Evolutionary conservation across 2,329 filamentous ascomycete genomes (phyloP).

Genomic region (Xylaria sp.): DNA sequence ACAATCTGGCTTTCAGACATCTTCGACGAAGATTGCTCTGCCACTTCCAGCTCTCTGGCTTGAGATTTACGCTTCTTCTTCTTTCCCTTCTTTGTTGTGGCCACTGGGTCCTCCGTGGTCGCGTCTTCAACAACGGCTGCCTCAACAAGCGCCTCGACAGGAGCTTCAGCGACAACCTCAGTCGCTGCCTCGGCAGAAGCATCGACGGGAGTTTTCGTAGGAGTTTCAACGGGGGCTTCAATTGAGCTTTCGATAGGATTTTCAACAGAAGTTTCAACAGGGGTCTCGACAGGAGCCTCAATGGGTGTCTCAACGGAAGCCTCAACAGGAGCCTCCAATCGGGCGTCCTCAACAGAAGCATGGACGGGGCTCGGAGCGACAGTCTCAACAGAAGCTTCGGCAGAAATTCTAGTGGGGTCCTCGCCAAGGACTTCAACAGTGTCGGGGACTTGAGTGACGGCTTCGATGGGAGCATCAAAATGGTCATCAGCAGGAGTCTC

Average conservation of each 20-base stretch:
- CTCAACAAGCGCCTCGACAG: not conserved
- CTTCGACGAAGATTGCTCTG: slow-evolving; percentile 14
- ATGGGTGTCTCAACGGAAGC: not conserved
- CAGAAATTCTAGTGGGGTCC: not conserved
- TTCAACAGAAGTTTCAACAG: not conserved
- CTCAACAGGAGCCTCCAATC: too few species aligned
- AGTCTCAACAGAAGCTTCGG: not conserved
- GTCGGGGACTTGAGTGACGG: not conserved
- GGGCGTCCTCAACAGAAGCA: not conserved
- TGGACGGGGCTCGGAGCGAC: not conserved
- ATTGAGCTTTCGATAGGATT: not conserved
- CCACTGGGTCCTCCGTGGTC: slow-evolving; percentile 3
- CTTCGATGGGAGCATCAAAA: not conserved
- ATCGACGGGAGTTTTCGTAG: not conserved
- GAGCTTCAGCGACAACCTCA: not conserved
- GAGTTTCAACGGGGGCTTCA: not conserved
- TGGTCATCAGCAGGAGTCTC: not conserved
- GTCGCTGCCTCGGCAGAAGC: not conserved
- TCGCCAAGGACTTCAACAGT: not conserved
- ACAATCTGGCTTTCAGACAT: slow-evolving; percentile 6
- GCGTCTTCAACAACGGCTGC: not conserved
- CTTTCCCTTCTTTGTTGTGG: slow-evolving; percentile 37
- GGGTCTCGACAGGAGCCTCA: not conserved
- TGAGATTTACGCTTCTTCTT: slow-evolving; percentile 41
- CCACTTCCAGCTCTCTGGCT: slow-evolving; percentile 27